A percentile compares a stretch with the other conserved stretches of the same genome.
Evolutionary conservation across 2,329 filamentous ascomycete genomes (phyloP).

Genomic region (Hirsutella rhossiliensis): DNA sequence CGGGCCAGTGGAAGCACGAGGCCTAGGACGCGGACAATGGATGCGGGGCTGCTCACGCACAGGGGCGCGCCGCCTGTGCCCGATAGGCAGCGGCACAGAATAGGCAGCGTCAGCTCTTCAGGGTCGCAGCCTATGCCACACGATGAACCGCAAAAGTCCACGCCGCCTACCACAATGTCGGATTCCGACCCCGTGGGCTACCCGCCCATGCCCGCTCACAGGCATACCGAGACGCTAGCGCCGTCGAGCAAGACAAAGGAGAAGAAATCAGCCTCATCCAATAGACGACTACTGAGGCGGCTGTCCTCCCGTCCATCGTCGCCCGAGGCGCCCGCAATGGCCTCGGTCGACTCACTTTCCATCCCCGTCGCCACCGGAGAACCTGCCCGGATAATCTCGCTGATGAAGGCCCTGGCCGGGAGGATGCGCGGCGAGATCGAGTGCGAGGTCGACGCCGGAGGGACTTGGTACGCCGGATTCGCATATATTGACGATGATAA

Average conservation of each 20-base stretch:
- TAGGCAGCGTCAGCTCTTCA: conserved; percentile 59
- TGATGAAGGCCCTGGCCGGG: conserved; percentile 70
- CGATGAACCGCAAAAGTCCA: conserved; percentile 30
- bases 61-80: conserved; percentile 21
- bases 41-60: conserved; percentile 39
- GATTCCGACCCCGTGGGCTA: conserved; percentile 30
- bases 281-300: conserved; percentile 42
- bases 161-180: conserved; percentile 19
- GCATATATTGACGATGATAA: conserved; percentile 69
- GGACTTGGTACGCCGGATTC: conserved; percentile 57
- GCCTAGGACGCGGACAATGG: conserved; percentile 47
- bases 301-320: conserved; percentile 45
- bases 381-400: conserved; percentile 56
- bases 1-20: conserved; percentile 26
- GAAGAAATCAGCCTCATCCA: conserved; percentile 32
- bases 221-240: conserved; percentile 22
- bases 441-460: conserved; percentile 50
- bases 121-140: conserved; percentile 36
- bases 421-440: conserved; percentile 70
- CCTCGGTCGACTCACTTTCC: conserved; percentile 47
- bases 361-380: conserved; percentile 52
- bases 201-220: conserved; percentile 22
- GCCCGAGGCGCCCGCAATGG: conserved; percentile 39
- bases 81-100: conserved; percentile 44
- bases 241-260: conserved; percentile 12